phyloP scores from a whole-genome alignment of 148 eudicot genomes.

The Rhododendron mucronatum region DNA sequence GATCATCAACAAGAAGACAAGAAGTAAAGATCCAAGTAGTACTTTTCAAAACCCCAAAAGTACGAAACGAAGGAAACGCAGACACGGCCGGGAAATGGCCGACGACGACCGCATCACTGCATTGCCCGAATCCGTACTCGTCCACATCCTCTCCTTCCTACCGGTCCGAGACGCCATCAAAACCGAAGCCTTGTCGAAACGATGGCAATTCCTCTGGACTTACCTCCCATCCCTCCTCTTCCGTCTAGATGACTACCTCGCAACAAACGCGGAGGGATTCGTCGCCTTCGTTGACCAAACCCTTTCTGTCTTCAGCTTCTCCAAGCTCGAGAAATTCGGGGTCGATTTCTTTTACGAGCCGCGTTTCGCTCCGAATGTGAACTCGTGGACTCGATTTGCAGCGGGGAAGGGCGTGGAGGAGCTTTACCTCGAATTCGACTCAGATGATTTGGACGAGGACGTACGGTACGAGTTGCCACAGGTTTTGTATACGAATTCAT shows the following conservation, averaged over 20 bases:
- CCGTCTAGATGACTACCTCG: not conserved
- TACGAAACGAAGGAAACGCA: not conserved
- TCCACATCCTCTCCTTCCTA: not conserved
- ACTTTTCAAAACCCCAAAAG: too few species aligned
- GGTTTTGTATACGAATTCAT: not conserved
- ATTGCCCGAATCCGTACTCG: not conserved
- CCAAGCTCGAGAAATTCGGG: not conserved
- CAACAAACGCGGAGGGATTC: not conserved
- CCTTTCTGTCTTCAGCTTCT: not conserved
- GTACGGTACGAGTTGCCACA: not conserved
- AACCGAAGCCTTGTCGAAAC: not conserved
- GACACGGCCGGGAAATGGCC: not conserved
- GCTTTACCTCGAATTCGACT: not conserved
- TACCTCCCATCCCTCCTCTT: not conserved
- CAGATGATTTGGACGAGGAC: not conserved
- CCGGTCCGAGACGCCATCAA: not conserved
- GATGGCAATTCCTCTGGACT: not conserved
- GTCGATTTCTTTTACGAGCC: not conserved
- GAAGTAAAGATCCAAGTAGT: too few species aligned
- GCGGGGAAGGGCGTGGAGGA: not conserved
- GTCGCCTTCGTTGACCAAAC: not conserved
- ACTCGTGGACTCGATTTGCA: not conserved
- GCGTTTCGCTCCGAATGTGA: not conserved
- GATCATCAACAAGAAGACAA: too few species aligned
- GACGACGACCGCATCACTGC: not conserved